Base-by-base conservation (phyloP, 768 basidiomycete genomes). In the Boletus edulis region DNA sequence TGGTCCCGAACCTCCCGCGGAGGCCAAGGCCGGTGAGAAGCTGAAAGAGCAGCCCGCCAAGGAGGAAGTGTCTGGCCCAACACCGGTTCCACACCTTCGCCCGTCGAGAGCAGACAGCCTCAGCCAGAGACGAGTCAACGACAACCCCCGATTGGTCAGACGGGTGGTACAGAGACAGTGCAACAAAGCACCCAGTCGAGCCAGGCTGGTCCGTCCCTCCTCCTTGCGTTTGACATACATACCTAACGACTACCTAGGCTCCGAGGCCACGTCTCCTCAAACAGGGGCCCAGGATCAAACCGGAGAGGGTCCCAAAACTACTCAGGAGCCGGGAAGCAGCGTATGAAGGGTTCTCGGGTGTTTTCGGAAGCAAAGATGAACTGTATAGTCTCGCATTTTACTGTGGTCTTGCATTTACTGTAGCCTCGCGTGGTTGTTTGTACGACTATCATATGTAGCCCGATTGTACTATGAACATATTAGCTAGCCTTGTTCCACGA, bases 251-350 rank as follows among this genome's bases (percentile, higher is more conserved):
- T 5, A 3, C 14, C 1, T 42, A 65, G 58, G 18, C 5, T 11
- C 46, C 1, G 51, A 40, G 10, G 22, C 38, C 2, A 9, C 35
- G 22, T 11, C 42, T 10, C 5, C 45, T n/a, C 34, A 20, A 14
- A 32, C 40, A 2, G 39, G 15, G 18, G 22, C n/a, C 4, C 17
- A 51, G 32, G 22, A 22, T 27, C 18, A 46, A 17, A 34, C 29
- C 11, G 59, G 57, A 27, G 31, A 13, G 12, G 48, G 40, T 10
- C 47, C 51, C 2, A 54, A 55, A 9, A 47, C 50, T 11, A 47
- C 59, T 13, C 55, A 57, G 41, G 54, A 45, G 15, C 24, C 40
- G 4, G 56, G 48, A 35, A 52, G 48, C 34, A 45, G 20, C 5
- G 42, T 31, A 5, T 63, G 40, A 60, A 18, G 6, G 12, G 10